phyloP scores from a whole-genome alignment of 2,329 filamentous ascomycete species.

The Zalaria obscura region DNA sequence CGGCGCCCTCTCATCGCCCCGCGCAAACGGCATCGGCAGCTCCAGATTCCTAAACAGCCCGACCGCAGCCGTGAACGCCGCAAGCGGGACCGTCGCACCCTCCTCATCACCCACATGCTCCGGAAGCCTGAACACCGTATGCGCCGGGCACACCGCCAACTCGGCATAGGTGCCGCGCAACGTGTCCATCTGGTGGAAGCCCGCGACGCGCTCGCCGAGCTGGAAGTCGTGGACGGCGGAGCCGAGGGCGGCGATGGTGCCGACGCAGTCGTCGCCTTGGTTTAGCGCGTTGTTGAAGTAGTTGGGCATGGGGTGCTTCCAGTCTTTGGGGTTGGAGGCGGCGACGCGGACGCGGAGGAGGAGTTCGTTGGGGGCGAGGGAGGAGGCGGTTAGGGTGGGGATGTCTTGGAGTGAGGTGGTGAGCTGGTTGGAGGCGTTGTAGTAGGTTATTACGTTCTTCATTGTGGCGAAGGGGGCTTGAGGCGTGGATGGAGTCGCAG shows the following conservation, averaged over 20 bases:
- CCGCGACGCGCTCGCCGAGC: constrained; percentile 41
- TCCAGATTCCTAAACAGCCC: constrained; percentile 17
- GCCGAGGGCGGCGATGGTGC: constrained; percentile 39
- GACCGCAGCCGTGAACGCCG: constrained; percentile 31
- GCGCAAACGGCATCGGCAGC: too few species aligned
- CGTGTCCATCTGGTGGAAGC: constrained; percentile 38
- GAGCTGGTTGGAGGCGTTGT: too few species aligned
- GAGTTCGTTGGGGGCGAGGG: too few species aligned
- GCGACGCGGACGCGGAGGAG: too few species aligned
- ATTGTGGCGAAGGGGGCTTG: too few species aligned
- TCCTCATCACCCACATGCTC: constrained; percentile 35
- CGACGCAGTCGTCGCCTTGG: constrained; percentile 21
- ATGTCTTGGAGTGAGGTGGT: too few species aligned
- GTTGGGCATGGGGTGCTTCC: too few species aligned
- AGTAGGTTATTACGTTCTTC: too few species aligned
- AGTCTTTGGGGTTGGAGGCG: too few species aligned
- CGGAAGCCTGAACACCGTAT: constrained; percentile 44
- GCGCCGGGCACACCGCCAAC: constrained; percentile 41
- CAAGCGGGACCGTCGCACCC: constrained; percentile 31
- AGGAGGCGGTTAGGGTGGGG: too few species aligned
- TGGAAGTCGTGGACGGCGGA: constrained; percentile 42
- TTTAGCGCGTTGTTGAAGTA: constrained; percentile 7
- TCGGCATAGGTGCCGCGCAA: constrained; percentile 44
- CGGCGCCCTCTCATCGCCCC: too few species aligned
- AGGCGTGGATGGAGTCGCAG: too few species aligned